Evolutionary conservation across 768 basidiomycete species (phyloP).

Genomic region (Pisolithus albus): DNA sequence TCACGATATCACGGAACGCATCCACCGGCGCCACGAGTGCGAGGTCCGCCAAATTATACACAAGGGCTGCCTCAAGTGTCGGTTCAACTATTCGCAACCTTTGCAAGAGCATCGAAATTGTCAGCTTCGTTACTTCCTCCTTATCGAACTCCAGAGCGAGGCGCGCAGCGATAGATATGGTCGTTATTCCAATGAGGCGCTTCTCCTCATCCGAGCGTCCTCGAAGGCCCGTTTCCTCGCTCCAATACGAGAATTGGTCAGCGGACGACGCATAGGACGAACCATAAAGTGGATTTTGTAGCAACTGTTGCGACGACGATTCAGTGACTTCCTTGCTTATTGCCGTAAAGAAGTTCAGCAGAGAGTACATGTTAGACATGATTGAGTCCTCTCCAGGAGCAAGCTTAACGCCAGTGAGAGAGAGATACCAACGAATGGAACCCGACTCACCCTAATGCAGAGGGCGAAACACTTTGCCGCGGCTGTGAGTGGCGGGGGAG

Average conservation of each 20-base stretch:
- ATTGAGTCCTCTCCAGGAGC: slow-evolving; percentile 83
- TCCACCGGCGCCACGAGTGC: slow-evolving; percentile 71
- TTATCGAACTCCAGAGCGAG: slow-evolving; percentile 81
- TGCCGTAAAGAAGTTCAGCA: slow-evolving; percentile 85
- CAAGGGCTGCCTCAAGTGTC: slow-evolving; percentile 84
- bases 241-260: slow-evolving; percentile 47
- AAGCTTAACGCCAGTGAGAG: slow-evolving; percentile 38
- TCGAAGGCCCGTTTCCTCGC: slow-evolving; percentile 56
- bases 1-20: slow-evolving; percentile 78
- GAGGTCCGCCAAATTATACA: slow-evolving; percentile 86
- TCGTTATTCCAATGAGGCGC: slow-evolving; percentile 78
- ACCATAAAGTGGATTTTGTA: slow-evolving; percentile 36
- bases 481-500: slow-evolving; percentile 72
- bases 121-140: slow-evolving; percentile 85
- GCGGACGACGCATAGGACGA: slow-evolving; percentile 24
- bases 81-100: slow-evolving; percentile 80
- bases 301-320: slow-evolving; percentile 36
- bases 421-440: background rate
- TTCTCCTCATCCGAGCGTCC: slow-evolving; percentile 80
- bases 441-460: slow-evolving; percentile 65
- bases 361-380: slow-evolving; percentile 95
- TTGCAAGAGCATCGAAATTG: slow-evolving; percentile 89
- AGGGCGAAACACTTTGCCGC: slow-evolving; percentile 87
- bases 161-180: slow-evolving; percentile 84
- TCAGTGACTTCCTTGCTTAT: slow-evolving; percentile 73